phyloP scores from a whole-genome alignment of 2,329 filamentous ascomycete genomes.

The Curvularia sp. region DNA sequence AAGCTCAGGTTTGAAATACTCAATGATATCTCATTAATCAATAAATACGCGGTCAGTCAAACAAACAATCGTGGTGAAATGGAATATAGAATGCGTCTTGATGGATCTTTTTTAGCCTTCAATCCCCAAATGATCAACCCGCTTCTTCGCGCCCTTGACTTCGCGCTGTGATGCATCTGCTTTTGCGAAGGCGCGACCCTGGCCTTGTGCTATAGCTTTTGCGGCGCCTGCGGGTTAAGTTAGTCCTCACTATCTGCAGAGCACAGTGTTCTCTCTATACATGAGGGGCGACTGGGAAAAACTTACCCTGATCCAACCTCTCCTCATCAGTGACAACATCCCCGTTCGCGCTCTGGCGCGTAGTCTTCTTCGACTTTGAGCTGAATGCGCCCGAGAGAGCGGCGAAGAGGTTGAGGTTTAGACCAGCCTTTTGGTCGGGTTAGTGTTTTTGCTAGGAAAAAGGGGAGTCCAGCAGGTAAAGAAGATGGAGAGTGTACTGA shows the following conservation, averaged over 20 bases:
- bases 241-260: neutral
- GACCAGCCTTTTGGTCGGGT: conserved; percentile 24
- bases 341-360: conserved; percentile 38
- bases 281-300: too few species aligned
- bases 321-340: conserved; percentile 33
- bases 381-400: conserved; percentile 44
- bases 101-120: conserved; percentile 24
- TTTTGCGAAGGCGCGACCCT: conserved; percentile 33
- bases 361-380: conserved; percentile 42
- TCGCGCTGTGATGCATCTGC: conserved; percentile 28
- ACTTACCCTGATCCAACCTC: conserved; percentile 32
- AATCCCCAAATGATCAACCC: conserved; percentile 49
- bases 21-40: neutral
- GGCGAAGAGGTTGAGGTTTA: conserved; percentile 49
- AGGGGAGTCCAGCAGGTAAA: neutral
- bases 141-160: conserved; percentile 15
- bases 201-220: conserved; percentile 27
- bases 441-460: neutral
- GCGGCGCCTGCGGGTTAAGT: conserved; percentile 22
- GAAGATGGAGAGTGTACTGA: conserved; percentile 4
- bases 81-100: too few species aligned
- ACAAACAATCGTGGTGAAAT: too few species aligned
- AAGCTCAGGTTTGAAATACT: neutral
- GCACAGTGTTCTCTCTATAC: too few species aligned
- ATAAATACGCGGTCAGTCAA: too few species aligned